Percentiles rank a stretch among this genome's conserved stretches.
Evolutionary conservation across 2,329 filamentous ascomycete species (phyloP).

Genomic region (Ceratocystis destructans): DNA sequence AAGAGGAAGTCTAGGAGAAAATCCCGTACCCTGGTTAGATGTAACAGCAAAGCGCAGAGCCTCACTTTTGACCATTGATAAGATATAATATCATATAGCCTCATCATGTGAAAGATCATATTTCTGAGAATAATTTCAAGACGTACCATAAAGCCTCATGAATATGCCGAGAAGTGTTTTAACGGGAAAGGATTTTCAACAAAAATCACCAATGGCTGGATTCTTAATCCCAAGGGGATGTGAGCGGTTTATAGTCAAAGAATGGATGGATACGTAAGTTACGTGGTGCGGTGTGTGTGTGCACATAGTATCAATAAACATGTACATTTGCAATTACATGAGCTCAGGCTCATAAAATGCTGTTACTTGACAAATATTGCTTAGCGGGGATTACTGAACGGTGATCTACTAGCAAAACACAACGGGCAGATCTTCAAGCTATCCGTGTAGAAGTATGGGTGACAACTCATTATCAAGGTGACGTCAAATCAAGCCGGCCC

Average conservation of each 20-base stretch:
- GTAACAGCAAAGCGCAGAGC: background rate
- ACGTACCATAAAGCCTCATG: background rate
- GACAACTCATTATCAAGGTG: constrained; percentile 1
- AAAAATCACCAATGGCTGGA: no score
- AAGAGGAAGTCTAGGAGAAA: background rate
- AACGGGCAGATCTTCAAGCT: constrained; percentile 12
- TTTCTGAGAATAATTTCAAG: background rate
- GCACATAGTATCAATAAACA: background rate
- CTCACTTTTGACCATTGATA: background rate
- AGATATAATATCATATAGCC: background rate
- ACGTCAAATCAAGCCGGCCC: background rate
- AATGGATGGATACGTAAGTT: background rate
- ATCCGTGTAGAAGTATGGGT: constrained; percentile 3
- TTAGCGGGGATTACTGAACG: background rate
- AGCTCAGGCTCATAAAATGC: background rate
- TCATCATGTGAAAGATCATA: background rate
- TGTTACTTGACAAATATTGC: background rate
- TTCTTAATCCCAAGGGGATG: background rate
- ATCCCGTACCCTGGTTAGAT: background rate
- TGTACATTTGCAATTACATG: background rate
- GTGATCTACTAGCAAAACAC: background rate
- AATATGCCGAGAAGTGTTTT: background rate
- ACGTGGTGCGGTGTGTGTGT: background rate
- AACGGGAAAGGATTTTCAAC: background rate
- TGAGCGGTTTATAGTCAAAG: background rate